Base-by-base conservation (phyloP, 225 moss, liverwort and hornwort species). In the Asterella californica region DNA sequence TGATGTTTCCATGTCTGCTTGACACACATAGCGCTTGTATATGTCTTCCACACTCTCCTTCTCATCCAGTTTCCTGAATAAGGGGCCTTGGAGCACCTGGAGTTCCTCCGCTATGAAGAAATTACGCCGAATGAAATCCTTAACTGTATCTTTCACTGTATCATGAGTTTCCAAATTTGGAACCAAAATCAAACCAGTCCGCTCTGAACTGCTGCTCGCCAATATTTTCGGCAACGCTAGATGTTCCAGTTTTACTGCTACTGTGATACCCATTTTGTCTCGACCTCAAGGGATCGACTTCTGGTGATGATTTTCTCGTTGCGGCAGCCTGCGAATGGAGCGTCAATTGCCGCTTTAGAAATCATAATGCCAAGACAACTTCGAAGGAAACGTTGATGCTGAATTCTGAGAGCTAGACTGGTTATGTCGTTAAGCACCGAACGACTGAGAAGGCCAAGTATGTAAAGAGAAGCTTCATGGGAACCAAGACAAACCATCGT, bases 31-130 rank as follows among this genome's bases (percentile, higher is more conserved):
- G 72, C 92, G 86, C 75, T 86, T 91, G 91, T 92, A 93, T 17
- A 97, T 87, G 63, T 94, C 91, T 22, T 94, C 96, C 45, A 97
- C 89, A 4, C 74, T 87, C 78, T 97, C 96, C 63, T 93, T 93
- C 83, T 97, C 96, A 46, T 90, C 89, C 76, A 97, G 54, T 47
- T 88, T 91, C 15, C 94, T 90, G 81, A 88, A 97, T 24, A 92
- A 77, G 1, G 96, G 96, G 42, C 92, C 94, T 75, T 90, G 87
- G 37, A 97, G 91, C 78, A 93, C 84, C 86, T 94, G 96, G 54
- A 85, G 86, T 15, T 92, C 90, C 46, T 90, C 90, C 2, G 89
- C 84, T 7, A 96, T 82, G 55, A 90, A 94, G 15, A 96, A 83
- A 63, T 96, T 90, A 32, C 82, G 82, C 15, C 88, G 74, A 9